Percentiles rank a stretch among this genome's conserved stretches.
phyloP scores from a whole-genome alignment of 2,329 filamentous ascomycete species.

The Ilyonectria robusta region DNA sequence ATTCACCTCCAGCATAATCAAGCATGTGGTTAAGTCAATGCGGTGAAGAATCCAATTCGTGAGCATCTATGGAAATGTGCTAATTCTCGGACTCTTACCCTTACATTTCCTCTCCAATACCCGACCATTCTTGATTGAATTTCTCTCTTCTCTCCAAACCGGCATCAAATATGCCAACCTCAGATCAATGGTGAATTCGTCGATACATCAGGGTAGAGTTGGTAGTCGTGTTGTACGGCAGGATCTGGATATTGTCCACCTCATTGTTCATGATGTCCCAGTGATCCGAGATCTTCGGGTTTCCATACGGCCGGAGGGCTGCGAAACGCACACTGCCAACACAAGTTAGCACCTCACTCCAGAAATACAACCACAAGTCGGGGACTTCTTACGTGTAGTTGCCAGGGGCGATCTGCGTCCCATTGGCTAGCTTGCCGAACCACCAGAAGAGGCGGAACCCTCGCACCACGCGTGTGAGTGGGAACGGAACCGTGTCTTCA shows the following conservation, averaged over 20 bases:
- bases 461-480: conserved; percentile 52
- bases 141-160: background rate
- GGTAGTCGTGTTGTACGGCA: conserved; percentile 48
- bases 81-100: background rate
- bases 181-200: conserved; percentile 23
- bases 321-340: conserved; percentile 57
- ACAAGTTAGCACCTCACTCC: conserved; percentile 24
- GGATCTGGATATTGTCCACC: conserved; percentile 52
- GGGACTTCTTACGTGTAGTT: conserved; percentile 56
- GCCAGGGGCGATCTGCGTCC: conserved; percentile 56
- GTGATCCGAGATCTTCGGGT: conserved; percentile 56
- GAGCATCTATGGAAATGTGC: background rate
- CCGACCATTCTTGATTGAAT: background rate
- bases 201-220: conserved; percentile 44
- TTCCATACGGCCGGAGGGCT: conserved; percentile 58
- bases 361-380: conserved; percentile 13
- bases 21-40: background rate
- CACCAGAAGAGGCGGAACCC: conserved; percentile 56
- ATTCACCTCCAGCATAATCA: background rate
- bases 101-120: background rate
- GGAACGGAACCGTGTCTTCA: conserved; percentile 57
- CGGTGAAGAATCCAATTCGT: background rate
- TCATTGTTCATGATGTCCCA: conserved; percentile 57
- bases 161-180: background rate
- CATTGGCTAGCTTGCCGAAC: conserved; percentile 60